A percentile compares a stretch with the other conserved stretches of the same genome.
Conservation (phyloP, 805 yeast species). For the Saccharomyces jurei region DNA sequence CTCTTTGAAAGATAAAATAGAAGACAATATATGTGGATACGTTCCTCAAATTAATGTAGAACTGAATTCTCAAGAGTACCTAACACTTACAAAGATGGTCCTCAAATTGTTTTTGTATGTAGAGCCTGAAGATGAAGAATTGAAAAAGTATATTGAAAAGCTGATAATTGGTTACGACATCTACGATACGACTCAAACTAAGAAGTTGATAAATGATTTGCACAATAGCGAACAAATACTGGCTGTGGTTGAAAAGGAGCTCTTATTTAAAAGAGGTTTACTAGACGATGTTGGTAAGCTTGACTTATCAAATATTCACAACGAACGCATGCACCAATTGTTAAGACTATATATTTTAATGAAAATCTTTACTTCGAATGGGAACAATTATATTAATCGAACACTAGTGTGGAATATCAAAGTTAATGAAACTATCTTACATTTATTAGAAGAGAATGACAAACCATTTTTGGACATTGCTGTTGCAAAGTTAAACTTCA, state of each 20-base stretch:
- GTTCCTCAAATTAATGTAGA: constrained; percentile 61
- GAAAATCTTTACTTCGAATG: constrained; percentile 35
- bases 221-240: constrained; percentile 42
- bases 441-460: constrained; percentile 52
- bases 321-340: constrained; percentile 31
- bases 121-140: constrained; percentile 57
- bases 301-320: constrained; percentile 36
- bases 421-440: constrained; percentile 65
- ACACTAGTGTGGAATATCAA: constrained; percentile 53
- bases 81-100: constrained; percentile 52
- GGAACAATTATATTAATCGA: constrained; percentile 27
- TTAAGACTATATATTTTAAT: constrained; percentile 39
- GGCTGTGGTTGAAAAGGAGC: constrained; percentile 37
- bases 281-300: constrained; percentile 43
- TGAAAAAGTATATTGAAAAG: constrained; percentile 55
- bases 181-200: constrained; percentile 46
- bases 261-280: constrained; percentile 40
- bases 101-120: constrained; percentile 60
- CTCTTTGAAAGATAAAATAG: constrained; percentile 20
- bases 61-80: constrained; percentile 69
- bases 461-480: constrained; percentile 65
- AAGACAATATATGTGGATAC: constrained; percentile 49
- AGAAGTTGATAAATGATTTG: constrained; percentile 39
- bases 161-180: constrained; percentile 64
- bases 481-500: constrained; percentile 51